Evolutionary conservation across 805 yeast genomes (phyloP), one percentile per base, ranked within the genome.

Genomic region (Deakozyma indianensis): DNA sequence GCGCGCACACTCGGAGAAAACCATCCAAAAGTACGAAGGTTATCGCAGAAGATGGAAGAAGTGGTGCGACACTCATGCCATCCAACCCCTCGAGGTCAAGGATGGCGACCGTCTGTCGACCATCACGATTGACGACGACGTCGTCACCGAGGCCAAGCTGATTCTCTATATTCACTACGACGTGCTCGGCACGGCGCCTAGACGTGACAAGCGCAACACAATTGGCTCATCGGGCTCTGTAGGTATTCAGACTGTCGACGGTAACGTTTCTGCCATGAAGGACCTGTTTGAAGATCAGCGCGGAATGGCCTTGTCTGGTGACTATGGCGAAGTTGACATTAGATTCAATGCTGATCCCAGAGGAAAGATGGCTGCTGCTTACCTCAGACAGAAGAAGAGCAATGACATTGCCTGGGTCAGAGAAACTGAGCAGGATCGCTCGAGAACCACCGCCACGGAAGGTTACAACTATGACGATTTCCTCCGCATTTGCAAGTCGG

Each of bases 401-500:
- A 14, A 32, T 32, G 38, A 32, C 16, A 32, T 32, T 20, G 38
- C 38, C 11, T 32, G 38, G 38, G 38, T 32, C 16, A 7, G 38
- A n/a, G 38, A 32, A 32, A 32, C 38, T 5, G 38, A 32, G 16
- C 9, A n/a, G 5, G 38, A 32, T 32, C 38, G 38, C 5, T 9
- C 38, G 5, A 32, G 38, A n/a, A 32, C 38, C 5, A 32, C 38
- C 9, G 38, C 38, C 11, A 11, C 38, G 9, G 38, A 32, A 32
- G 38, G 38, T 4, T 32, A 32, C 38, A 32, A 32, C 38, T 32
- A 32, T 32, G 38, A 32, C 18, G 38, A 32, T n/a, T 32, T 32
- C 16, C 38, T 32, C 20, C 11, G 38, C 18, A 32, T 32, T n/a
- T 32, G 38, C 38, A 32, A 32, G 18, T 32, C 38, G 18, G 38